Evolutionary conservation across 1,139 yeast genomes (phyloP), one percentile per base, ranked within the genome.

Genomic region (Spencermartinsiella ligniputridi): DNA sequence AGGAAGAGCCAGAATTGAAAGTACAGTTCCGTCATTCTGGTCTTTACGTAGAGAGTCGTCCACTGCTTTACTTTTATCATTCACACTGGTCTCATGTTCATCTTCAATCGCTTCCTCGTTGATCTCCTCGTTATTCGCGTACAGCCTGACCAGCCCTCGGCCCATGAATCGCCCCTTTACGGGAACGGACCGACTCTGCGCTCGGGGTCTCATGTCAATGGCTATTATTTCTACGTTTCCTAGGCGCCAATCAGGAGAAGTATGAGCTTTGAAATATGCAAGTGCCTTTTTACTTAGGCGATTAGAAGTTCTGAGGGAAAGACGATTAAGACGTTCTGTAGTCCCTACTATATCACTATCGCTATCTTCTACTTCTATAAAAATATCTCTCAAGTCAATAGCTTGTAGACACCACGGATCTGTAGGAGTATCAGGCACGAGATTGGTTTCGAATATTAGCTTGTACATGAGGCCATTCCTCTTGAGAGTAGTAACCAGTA

Each of bases 1-100:
- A 0, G 97, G 97, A 0, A 89, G 81, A 0, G 96, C 92, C 22
- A 89, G 66, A 19, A 90, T 84, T 0, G 95, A 80, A 4, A 87
- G 76, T 67, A 85, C 55, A 3, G 59, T 49, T 9, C 50, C 50
- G 20, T 50, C 53, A 20, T 46, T 47, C 8, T 46, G 39, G 13
- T 44, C 45, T 2, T 35, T 42, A 21, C 36, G 39, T 15, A 27
- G 21, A 22, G 40, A 17, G 9, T 12, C 20, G 15, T 11, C 13
- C 11, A 9, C 16, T 3, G 17, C 16, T 11, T 20, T 40, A 24
- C 33, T 41, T 12, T 24, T 18, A 41, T n/a, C 50, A 8, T 17
- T 3, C 11, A 2, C 13, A 17, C 27, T 53, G 2, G 46, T 44
- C 35, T 49, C 53, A 21, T 47, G 39, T 11, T 42, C 48, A 9